A percentile compares a stretch with the other conserved stretches of the same genome.
phyloP scores from a whole-genome alignment of 2,329 filamentous ascomycete genomes.

The Aspergillus fructus region DNA sequence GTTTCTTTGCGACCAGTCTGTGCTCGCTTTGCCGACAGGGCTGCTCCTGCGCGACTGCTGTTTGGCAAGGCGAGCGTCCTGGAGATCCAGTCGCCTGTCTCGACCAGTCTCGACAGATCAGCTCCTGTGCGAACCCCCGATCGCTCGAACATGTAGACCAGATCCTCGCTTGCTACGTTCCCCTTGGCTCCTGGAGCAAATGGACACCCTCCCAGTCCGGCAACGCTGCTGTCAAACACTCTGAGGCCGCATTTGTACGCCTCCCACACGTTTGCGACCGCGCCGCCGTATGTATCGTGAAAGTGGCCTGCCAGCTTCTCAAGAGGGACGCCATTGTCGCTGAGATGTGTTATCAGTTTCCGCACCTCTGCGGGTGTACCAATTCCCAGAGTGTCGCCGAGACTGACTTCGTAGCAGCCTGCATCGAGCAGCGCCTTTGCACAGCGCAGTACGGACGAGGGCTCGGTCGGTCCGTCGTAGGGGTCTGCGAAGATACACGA shows the following conservation, averaged over 20 bases:
- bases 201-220: conserved; percentile 78
- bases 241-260: conserved; percentile 74
- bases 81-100: conserved; percentile 73
- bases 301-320: conserved; percentile 80
- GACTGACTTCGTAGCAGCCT: conserved; percentile 85
- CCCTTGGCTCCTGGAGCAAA: conserved; percentile 84
- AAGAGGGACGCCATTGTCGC: conserved; percentile 57
- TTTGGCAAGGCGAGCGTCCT: conserved; percentile 30
- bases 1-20: not conserved
- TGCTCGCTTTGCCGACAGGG: conserved; percentile 18
- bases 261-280: conserved; percentile 77
- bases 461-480: conserved; percentile 54
- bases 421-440: conserved; percentile 70
- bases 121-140: conserved; percentile 74
- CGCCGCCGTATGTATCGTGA: conserved; percentile 85
- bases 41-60: conserved; percentile 19
- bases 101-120: conserved; percentile 59
- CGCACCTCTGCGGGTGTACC: conserved; percentile 57
- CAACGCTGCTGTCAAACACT: conserved; percentile 77
- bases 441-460: conserved; percentile 50
- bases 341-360: conserved; percentile 33
- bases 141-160: conserved; percentile 65
- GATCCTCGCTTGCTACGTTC: conserved; percentile 80
- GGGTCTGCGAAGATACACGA: conserved; percentile 47
- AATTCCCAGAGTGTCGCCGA: conserved; percentile 90